Evolutionary conservation across 2,329 filamentous ascomycete species (phyloP).

Genomic region (Pochonia chlamydosporia): DNA sequence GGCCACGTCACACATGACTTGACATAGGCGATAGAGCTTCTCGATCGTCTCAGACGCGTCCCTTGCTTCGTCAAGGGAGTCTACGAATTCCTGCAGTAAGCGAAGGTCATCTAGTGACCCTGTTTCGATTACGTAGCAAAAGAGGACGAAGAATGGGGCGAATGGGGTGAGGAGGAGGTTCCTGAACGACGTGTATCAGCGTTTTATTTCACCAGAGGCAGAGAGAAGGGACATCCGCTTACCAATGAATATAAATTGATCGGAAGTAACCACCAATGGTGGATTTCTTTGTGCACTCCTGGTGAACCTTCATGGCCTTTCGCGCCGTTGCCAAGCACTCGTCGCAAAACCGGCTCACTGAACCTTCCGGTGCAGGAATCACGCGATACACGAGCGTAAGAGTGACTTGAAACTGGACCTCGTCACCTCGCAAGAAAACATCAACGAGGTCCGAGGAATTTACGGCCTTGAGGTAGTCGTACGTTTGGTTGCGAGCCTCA

Average conservation of each 20-base stretch:
- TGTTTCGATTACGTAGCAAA: conserved; percentile 52
- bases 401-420: conserved; percentile 40
- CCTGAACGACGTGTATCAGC: conserved; percentile 20
- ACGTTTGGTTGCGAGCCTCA: conserved; percentile 27
- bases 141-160: conserved; percentile 54
- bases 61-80: conserved; percentile 45
- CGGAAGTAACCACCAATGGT: conserved; percentile 34
- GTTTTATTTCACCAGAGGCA: not conserved
- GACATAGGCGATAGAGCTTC: conserved; percentile 56
- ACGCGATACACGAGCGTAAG: conserved; percentile 48
- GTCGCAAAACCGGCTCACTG: conserved; percentile 37
- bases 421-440: conserved; percentile 39
- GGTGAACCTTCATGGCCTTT: conserved; percentile 40
- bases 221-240: conserved; percentile 14
- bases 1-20: conserved; percentile 56
- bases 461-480: conserved; percentile 29
- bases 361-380: conserved; percentile 39
- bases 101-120: conserved; percentile 46
- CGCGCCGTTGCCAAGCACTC: conserved; percentile 46
- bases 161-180: conserved; percentile 52
- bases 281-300: conserved; percentile 38
- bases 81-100: conserved; percentile 50
- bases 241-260: conserved; percentile 48
- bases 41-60: conserved; percentile 52
- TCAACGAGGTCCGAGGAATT: conserved; percentile 35